A percentile compares a stretch with the other conserved stretches of the same genome.
These are phyloP conservation scores for Cryphonectria nitschkei DNA, from an alignment of 2,329 filamentous ascomycete species.

Conservation along the genomic window DNA sequence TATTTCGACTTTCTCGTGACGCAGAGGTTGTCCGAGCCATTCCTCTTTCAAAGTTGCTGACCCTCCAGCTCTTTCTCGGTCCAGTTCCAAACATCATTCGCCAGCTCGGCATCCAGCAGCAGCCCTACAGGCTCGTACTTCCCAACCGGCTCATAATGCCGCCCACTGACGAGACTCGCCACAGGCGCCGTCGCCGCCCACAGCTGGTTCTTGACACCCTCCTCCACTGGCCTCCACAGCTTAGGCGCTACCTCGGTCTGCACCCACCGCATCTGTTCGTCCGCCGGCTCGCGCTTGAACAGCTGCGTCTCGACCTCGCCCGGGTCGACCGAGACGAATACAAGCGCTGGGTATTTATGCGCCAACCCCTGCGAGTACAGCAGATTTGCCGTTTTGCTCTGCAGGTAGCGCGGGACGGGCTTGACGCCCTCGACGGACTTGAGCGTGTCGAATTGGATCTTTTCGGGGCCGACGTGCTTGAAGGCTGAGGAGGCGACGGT, in stretches of 20 bases:
- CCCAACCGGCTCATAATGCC: conserved; percentile 27
- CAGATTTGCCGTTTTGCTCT: conserved; percentile 40
- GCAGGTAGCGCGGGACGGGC: conserved; percentile 35
- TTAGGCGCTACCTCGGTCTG: conserved; percentile 19
- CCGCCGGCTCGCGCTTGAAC: conserved; percentile 2
- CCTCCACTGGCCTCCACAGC: conserved; percentile 32
- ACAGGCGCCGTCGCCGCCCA: conserved; percentile 33
- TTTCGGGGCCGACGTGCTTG: conserved; percentile 25
- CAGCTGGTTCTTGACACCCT: conserved; percentile 25
- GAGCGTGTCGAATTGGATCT: conserved; percentile 38
- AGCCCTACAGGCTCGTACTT: neutral
- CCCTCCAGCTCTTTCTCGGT: conserved; percentile 38
- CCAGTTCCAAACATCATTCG: conserved; percentile 42
- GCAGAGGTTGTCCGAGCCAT: neutral
- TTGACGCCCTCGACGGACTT: conserved; percentile 33
- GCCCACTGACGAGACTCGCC: conserved; percentile 32
- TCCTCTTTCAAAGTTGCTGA: conserved; percentile 11
- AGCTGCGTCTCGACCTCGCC: conserved; percentile 38
- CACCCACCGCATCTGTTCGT: conserved; percentile 7
- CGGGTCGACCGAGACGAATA: conserved; percentile 36
- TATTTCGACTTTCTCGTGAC: neutral
- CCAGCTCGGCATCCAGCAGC: conserved; percentile 33
- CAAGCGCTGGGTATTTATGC: conserved; percentile 29
- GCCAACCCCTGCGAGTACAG: conserved; percentile 38
- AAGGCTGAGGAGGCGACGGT: conserved; percentile 36